phyloP scores from a whole-genome alignment of 23 red algal genomes.

The Gracilaria gracilis region DNA sequence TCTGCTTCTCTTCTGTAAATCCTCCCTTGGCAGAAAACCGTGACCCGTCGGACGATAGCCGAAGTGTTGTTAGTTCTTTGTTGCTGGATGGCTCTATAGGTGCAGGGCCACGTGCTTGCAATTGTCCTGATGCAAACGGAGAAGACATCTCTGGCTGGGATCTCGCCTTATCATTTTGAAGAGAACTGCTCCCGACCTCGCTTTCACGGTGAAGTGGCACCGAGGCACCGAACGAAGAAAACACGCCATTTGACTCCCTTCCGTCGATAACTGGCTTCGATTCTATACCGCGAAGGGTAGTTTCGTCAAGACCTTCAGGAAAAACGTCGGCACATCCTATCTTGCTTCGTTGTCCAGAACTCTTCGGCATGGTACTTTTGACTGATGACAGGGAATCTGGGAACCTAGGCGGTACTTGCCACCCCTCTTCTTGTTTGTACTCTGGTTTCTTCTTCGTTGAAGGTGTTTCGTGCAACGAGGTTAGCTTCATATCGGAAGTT shows the following conservation, averaged over 20 bases:
- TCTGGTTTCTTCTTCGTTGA: neutral
- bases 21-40: neutral
- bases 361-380: neutral
- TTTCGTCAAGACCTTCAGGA: neutral
- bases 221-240: neutral
- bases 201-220: neutral
- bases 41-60: neutral
- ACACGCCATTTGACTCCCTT: neutral
- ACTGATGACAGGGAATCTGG: neutral
- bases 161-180: neutral
- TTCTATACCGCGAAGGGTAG: neutral
- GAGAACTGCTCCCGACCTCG: neutral
- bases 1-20: neutral
- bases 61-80: neutral
- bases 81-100: neutral
- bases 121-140: neutral
- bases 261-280: neutral
- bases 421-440: too few relatives aligned
- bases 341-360: neutral
- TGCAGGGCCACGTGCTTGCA: neutral
- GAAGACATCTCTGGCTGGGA: neutral
- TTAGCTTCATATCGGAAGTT: neutral
- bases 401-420: neutral
- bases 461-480: neutral
- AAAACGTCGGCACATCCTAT: neutral